A percentile compares a stretch with the other conserved stretches of the same genome.
Evolutionary conservation across 1,139 yeast genomes (phyloP).

Genomic region (Candida glucosophila): DNA sequence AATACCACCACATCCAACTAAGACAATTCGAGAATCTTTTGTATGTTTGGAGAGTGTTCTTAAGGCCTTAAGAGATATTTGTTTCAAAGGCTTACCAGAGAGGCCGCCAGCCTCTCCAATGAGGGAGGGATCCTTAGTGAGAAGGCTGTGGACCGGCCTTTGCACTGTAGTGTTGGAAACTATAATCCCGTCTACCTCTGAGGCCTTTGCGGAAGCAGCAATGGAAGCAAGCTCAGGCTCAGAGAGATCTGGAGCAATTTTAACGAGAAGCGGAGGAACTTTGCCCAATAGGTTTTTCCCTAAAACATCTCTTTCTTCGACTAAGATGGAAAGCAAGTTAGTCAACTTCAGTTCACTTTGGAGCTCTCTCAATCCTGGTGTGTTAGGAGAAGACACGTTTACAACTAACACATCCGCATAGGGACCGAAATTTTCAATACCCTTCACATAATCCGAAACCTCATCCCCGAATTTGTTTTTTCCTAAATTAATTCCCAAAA

Average conservation of each 20-base stretch:
- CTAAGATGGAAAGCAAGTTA: constrained; percentile 55
- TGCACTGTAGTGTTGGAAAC: constrained; percentile 87
- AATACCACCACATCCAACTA: constrained; percentile 95
- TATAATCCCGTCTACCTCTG: constrained; percentile 85
- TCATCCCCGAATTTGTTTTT: constrained; percentile 91
- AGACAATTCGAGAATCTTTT: constrained; percentile 60
- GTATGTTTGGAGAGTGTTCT: constrained; percentile 63
- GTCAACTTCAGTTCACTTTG: constrained; percentile 73
- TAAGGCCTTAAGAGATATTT: constrained; percentile 65
- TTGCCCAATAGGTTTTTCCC: constrained; percentile 29
- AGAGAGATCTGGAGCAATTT: constrained; percentile 87
- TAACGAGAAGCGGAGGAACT: constrained; percentile 74
- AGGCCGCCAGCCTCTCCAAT: constrained; percentile 73
- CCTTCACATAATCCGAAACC: constrained; percentile 73
- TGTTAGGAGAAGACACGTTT: constrained; percentile 94
- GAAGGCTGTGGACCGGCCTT: constrained; percentile 50
- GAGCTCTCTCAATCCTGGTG: constrained; percentile 86
- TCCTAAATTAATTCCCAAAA: constrained; percentile 80
- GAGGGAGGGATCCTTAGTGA: constrained; percentile 35
- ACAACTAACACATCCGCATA: constrained; percentile 84
- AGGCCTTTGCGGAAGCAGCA: constrained; percentile 68
- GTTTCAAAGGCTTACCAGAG: constrained; percentile 88
- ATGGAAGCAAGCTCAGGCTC: constrained; percentile 77
- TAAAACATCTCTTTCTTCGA: constrained; percentile 45
- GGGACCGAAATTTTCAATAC: constrained; percentile 73